phyloP scores from a whole-genome alignment of 768 basidiomycete genomes.

The Lactarius quietus region DNA sequence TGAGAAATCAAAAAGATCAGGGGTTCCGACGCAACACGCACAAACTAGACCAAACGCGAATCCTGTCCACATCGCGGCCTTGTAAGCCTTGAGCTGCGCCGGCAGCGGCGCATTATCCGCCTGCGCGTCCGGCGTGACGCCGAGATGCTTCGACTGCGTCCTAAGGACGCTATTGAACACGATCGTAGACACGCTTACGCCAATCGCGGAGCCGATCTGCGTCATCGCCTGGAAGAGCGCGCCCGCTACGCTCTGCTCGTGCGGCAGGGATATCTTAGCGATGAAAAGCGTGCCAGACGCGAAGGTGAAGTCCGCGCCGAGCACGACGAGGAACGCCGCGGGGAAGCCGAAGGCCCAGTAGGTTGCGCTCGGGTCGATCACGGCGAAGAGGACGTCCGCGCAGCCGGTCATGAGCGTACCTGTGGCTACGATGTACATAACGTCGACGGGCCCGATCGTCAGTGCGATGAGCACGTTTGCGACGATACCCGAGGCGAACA shows the following conservation, averaged over 20 bases:
- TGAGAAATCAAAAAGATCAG: background rate
- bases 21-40: conserved; percentile 30
- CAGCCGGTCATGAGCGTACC: too few species aligned
- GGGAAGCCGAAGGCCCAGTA: conserved; percentile 74
- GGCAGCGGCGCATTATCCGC: conserved; percentile 33
- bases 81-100: conserved; percentile 52
- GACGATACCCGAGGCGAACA: too few species aligned
- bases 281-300: conserved; percentile 71
- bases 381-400: too few species aligned
- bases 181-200: conserved; percentile 68
- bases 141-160: conserved; percentile 33
- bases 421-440: too few species aligned
- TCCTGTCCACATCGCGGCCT: conserved; percentile 60
- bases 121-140: conserved; percentile 32
- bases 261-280: conserved; percentile 58
- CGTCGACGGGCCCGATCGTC: too few species aligned
- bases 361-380: too few species aligned
- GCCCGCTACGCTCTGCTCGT: conserved; percentile 75
- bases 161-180: conserved; percentile 56
- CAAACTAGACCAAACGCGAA: conserved; percentile 62
- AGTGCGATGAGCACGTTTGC: too few species aligned
- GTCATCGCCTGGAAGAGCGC: conserved; percentile 81
- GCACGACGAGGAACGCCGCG: conserved; percentile 56
- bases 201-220: conserved; percentile 69
- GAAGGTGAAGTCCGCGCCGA: conserved; percentile 79